Conservation (phyloP, 306 rosid genomes). For the Lablab purpureus region DNA sequence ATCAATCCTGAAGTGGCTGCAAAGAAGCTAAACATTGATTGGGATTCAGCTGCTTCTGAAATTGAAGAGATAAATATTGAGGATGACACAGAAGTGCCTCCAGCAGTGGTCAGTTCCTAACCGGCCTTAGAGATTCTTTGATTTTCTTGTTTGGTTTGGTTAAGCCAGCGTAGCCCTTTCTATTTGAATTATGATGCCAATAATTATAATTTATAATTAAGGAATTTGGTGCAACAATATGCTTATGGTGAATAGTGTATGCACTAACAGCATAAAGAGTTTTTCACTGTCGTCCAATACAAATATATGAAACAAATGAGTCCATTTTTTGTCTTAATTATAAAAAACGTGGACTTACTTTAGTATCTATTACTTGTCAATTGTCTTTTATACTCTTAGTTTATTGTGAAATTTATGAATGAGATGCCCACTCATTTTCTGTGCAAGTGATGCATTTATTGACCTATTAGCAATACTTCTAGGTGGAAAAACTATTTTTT, state of each 20-base stretch:
- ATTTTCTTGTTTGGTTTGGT: conserved; percentile 24
- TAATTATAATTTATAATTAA: conserved; percentile 3
- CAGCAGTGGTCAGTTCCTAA: conserved; percentile 76
- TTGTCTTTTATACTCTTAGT: too few relatives aligned
- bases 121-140: conserved; percentile 25
- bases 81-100: conserved; percentile 80
- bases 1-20: conserved; percentile 84
- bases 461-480: too few relatives aligned
- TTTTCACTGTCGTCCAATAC: too few relatives aligned
- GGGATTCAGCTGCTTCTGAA: conserved; percentile 94
- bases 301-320: too few relatives aligned
- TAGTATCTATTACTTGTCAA: too few relatives aligned
- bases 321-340: too few relatives aligned
- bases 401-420: too few relatives aligned
- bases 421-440: too few relatives aligned
- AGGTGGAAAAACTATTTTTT: too few relatives aligned
- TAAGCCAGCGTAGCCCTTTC: conserved; percentile 15
- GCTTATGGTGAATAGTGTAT: neutral
- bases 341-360: too few relatives aligned
- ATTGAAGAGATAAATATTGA: conserved; percentile 62
- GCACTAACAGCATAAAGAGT: neutral
- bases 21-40: conserved; percentile 77
- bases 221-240: conserved; percentile 19
- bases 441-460: too few relatives aligned
- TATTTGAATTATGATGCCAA: conserved; percentile 22